Conservation (phyloP, 495 filamentous ascomycete genomes). For the Cairneyella variabilis region DNA sequence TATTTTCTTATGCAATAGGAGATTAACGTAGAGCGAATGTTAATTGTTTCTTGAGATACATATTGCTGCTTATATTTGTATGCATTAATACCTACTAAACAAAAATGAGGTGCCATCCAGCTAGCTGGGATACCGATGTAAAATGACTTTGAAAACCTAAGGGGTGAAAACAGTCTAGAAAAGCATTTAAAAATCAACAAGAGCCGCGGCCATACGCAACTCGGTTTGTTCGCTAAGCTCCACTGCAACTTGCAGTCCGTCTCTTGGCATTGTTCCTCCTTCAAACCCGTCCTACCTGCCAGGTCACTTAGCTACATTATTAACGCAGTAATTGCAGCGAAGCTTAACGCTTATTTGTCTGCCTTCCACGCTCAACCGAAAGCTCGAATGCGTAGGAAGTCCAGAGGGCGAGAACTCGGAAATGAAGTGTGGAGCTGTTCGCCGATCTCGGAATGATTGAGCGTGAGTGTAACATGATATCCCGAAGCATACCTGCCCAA, state of each 20-base stretch:
- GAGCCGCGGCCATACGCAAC: conserved; percentile 6
- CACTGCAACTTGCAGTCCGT: conserved; percentile 4
- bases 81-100: conserved; percentile 8
- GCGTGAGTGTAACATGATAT: not conserved
- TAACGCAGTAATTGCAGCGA: conserved; percentile 15
- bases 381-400: conserved; percentile 9
- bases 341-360: conserved; percentile 9
- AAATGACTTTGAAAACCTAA: conserved; percentile 15
- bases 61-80: conserved; percentile 12
- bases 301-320: conserved; percentile 13
- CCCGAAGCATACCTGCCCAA: conserved; percentile 14
- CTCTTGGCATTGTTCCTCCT: conserved; percentile 14
- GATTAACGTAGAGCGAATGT: conserved; percentile 13
- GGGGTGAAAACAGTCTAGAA: conserved; percentile 14
- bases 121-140: conserved; percentile 14
- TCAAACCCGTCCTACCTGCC: conserved; percentile 12
- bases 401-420: conserved; percentile 14
- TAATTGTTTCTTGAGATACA: conserved; percentile 13
- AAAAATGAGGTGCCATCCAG: conserved; percentile 14
- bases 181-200: conserved; percentile 15
- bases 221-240: conserved; percentile 10
- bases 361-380: conserved; percentile 15
- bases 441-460: conserved; percentile 3
- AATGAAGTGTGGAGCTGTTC: conserved; percentile 10
- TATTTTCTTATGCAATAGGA: conserved; percentile 9